These are phyloP conservation scores for Amylostereum areolatum DNA, from an alignment of 1,284 basidiomycete species.

Conservation along the genomic window DNA sequence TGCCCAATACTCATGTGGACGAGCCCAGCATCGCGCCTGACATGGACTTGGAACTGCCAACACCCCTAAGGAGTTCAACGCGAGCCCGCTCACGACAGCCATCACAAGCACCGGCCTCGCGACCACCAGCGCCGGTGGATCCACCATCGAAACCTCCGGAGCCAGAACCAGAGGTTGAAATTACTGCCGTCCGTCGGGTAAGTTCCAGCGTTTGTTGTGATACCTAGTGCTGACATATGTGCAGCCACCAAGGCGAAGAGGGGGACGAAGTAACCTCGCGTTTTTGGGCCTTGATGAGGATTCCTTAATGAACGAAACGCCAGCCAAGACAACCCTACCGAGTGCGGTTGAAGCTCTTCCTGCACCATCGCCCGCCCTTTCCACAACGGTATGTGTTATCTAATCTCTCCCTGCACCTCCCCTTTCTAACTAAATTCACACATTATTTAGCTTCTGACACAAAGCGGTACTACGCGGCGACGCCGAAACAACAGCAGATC, in stretches of 20 bases:
- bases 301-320: neutral
- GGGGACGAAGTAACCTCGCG: neutral
- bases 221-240: conserved; percentile 1
- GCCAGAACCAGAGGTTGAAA: neutral
- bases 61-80: neutral
- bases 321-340: neutral
- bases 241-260: conserved; percentile 9
- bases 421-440: too few species aligned
- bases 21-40: conserved; percentile 22
- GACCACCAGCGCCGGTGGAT: neutral
- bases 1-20: conserved; percentile 25
- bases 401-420: too few species aligned
- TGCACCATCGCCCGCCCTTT: neutral
- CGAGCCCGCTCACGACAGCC: neutral
- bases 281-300: neutral
- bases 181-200: conserved; percentile 10
- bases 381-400: too few species aligned
- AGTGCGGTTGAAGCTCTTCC: conserved; percentile 1
- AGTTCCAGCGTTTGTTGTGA: conserved; percentile 6
- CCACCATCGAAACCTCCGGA: neutral
- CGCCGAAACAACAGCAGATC: neutral
- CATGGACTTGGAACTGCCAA: neutral
- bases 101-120: neutral
- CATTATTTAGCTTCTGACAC: too few species aligned
- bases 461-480: neutral